Percentiles rank a stretch among this genome's conserved stretches.
Evolutionary conservation across 2,329 filamentous ascomycete genomes (phyloP).

Genomic region (Dothistroma septosporum): DNA sequence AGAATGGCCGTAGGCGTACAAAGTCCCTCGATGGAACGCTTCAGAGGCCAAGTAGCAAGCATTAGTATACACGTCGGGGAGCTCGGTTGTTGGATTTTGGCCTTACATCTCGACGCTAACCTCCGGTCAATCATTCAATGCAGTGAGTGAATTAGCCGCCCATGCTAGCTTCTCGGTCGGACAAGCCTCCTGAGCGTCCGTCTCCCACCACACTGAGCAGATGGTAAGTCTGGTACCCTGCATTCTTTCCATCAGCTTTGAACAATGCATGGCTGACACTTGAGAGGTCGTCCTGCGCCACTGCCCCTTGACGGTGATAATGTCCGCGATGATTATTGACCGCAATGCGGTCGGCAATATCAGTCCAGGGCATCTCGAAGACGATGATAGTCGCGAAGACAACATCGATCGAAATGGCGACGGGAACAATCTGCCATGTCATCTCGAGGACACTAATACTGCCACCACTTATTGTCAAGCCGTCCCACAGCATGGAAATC

Average conservation of each 20-base stretch:
- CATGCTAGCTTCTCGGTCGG: no score
- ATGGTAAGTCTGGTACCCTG: neutral
- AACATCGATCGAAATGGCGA: neutral
- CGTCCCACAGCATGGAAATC: neutral
- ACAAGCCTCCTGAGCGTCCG: no score
- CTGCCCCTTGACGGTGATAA: neutral
- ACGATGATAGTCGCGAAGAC: neutral
- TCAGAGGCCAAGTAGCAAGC: no score
- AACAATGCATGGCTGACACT: neutral
- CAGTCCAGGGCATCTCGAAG: neutral
- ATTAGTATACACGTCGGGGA: no score
- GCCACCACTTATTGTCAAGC: neutral
- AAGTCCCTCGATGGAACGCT: no score
- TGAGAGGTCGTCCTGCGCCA: neutral
- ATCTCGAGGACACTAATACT: neutral
- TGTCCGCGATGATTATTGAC: neutral
- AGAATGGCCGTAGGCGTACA: no score
- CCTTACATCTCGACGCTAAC: no score
- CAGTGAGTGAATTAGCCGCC: no score
- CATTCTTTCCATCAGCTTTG: neutral
- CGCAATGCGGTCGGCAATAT: neutral
- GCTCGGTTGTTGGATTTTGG: no score
- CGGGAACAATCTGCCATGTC: neutral
- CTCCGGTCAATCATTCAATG: no score
- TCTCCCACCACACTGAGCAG: neutral